Evolutionary conservation across 148 eudicot species (phyloP), one percentile per base, ranked within the genome.

Genomic region (Agrostemma githago): DNA sequence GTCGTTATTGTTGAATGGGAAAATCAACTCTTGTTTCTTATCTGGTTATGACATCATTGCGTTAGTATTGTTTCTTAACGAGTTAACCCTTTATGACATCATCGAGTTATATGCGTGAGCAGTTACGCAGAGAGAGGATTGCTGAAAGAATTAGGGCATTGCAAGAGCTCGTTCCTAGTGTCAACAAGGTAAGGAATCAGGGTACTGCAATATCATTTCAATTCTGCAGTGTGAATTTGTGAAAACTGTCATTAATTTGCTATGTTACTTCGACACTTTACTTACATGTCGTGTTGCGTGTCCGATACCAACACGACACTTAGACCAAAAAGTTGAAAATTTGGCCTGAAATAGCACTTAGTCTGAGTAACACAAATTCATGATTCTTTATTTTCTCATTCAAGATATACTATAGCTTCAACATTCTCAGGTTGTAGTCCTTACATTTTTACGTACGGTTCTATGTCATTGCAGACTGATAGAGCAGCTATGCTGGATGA

Each of bases 111-210:
- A 3, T n/a, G 71, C 62, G 54, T 75, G 9, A 67, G 65, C 89
- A 89, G 94, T 79, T 89, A 69, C 88, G 94, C 21, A 79, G 94
- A 78, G 94, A 89, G 69, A 79, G 94, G 70, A 89, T 89, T 51
- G 94, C 94, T 19, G 94, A 89, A 79, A 86, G 94, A 79, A 84
- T 89, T 63, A 88, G 88, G 79, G 91, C 94, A 54, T 54, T 89
- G 79, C 94, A 89, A 72, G 94, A 89, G 62, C 82, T 89, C 51
- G 94, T 89, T 80, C 94, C 94, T n/a, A 88, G 89, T 77, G 91
- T 85, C 75, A 89, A 88, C 81, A 89, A 89, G 89, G 94, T 89
- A 10, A 40, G 70, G 34, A 26, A 26, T 26, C 34, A 26, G 34
- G 34, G 34, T 26, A 48, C 44, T 44, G 19, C 41, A 56, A 71